phyloP scores from a whole-genome alignment of 139 green algal genomes.

The Parachlorella kessleri region DNA sequence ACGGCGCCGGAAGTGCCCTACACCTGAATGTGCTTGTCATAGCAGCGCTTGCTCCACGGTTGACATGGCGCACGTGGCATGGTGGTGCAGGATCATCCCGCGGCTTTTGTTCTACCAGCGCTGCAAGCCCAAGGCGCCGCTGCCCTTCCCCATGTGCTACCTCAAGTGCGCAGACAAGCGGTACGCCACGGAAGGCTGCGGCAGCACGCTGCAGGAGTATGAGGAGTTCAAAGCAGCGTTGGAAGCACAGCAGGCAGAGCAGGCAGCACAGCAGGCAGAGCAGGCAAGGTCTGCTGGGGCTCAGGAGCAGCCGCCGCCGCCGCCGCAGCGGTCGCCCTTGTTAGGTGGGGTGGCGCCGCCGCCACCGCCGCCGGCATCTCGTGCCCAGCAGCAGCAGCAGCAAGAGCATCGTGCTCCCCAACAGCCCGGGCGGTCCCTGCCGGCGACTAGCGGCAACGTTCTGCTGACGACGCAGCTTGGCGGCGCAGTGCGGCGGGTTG shows the following conservation, averaged over 20 bases:
- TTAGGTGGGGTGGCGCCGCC: too few species aligned
- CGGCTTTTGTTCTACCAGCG: slow-evolving; percentile 53
- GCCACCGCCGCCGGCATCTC: too few species aligned
- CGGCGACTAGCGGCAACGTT: too few species aligned
- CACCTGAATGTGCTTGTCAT: slow-evolving; percentile 26
- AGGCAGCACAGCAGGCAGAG: background rate
- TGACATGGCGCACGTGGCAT: background rate
- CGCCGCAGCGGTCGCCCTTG: too few species aligned
- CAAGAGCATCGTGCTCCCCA: too few species aligned
- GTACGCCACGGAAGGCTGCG: slow-evolving; percentile 39
- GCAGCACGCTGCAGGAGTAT: slow-evolving; percentile 43
- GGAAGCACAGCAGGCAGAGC: background rate
- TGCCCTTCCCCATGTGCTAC: slow-evolving; percentile 45
- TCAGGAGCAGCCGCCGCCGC: too few species aligned
- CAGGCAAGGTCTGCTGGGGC: too few species aligned
- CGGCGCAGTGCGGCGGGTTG: too few species aligned
- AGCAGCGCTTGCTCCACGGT: slow-evolving; percentile 24
- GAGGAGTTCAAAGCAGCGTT: slow-evolving; percentile 45
- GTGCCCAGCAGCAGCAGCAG: too few species aligned
- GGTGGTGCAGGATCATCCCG: slow-evolving; percentile 40
- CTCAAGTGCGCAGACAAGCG: slow-evolving; percentile 50
- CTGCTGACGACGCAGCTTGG: too few species aligned
- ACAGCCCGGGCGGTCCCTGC: too few species aligned
- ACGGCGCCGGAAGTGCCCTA: too few species aligned
- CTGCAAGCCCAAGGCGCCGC: background rate